phyloP scores from a whole-genome alignment of 2,329 filamentous ascomycete species.

The Cadophora luteo-olivacea region DNA sequence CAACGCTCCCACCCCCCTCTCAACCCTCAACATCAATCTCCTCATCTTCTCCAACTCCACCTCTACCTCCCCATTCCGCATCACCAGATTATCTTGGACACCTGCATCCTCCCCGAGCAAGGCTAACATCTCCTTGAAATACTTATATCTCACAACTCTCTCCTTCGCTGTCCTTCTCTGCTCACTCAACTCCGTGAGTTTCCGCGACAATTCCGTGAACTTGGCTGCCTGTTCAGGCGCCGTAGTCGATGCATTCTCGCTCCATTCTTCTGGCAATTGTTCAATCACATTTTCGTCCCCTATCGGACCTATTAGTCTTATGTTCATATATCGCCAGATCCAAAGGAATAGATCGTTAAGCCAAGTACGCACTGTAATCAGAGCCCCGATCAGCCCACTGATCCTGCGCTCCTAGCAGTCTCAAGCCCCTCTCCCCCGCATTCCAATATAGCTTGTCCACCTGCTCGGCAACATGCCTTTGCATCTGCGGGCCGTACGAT shows the following conservation, averaged over 20 bases:
- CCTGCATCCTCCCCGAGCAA: conserved; percentile 54
- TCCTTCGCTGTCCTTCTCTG: conserved; percentile 49
- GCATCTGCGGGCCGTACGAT: conserved; percentile 72
- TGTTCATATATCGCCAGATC: background rate
- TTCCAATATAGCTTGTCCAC: conserved; percentile 69
- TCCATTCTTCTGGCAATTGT: conserved; percentile 41
- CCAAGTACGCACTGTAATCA: conserved; percentile 42
- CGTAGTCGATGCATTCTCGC: conserved; percentile 46
- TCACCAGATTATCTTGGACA: conserved; percentile 72
- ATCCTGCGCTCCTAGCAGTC: conserved; percentile 44
- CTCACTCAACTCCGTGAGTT: conserved; percentile 57
- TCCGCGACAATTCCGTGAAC: conserved; percentile 57
- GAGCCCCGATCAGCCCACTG: conserved; percentile 49
- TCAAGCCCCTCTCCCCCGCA: conserved; percentile 48
- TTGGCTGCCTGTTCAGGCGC: conserved; percentile 51
- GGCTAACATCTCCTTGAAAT: conserved; percentile 57
- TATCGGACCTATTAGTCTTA: conserved; percentile 5
- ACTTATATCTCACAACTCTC: conserved; percentile 55
- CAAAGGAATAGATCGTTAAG: background rate
- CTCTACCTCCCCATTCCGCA: conserved; percentile 68
- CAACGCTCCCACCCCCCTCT: conserved; percentile 54
- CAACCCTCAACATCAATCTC: conserved; percentile 65
- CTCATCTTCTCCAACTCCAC: conserved; percentile 71
- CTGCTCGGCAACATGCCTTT: conserved; percentile 74
- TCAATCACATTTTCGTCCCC: conserved; percentile 34